A percentile compares a stretch with the other conserved stretches of the same genome.
Evolutionary conservation across 2,329 filamentous ascomycete genomes (phyloP).

Genomic region (Fusarium marasasianum): DNA sequence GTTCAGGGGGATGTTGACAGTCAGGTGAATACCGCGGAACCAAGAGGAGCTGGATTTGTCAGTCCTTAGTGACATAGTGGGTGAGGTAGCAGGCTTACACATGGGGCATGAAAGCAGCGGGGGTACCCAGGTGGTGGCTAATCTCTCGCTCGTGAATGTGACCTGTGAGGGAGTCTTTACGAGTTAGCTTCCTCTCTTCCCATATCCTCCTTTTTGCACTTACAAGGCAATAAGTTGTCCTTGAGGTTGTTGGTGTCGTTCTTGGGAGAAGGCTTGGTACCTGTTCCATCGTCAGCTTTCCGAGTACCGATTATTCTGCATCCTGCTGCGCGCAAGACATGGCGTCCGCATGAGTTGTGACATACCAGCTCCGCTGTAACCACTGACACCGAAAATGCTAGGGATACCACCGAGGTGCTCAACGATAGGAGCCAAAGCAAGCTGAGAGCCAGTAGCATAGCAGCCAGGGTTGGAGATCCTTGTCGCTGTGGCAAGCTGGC

Average conservation of each 20-base stretch:
- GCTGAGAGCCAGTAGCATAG: slow-evolving; percentile 92
- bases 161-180: slow-evolving; percentile 65
- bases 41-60: slow-evolving; percentile 69
- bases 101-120: slow-evolving; percentile 89
- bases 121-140: slow-evolving; percentile 75
- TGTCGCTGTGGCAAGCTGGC: slow-evolving; percentile 78
- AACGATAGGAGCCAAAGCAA: slow-evolving; percentile 85
- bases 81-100: slow-evolving; percentile 54
- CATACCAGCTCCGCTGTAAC: slow-evolving; percentile 84
- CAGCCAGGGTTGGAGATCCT: slow-evolving; percentile 94
- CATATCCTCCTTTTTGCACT: slow-evolving; percentile 47
- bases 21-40: slow-evolving; percentile 96
- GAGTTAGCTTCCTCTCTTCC: neutral
- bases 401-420: slow-evolving; percentile 80
- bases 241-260: slow-evolving; percentile 86
- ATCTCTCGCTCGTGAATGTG: slow-evolving; percentile 97
- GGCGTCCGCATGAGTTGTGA: neutral
- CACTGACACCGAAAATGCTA: slow-evolving; percentile 88
- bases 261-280: slow-evolving; percentile 86
- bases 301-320: neutral
- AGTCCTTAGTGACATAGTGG: neutral
- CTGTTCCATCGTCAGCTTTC: slow-evolving; percentile 77
- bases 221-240: slow-evolving; percentile 85
- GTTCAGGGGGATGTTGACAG: slow-evolving; percentile 88
- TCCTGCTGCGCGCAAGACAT: neutral